A percentile compares a stretch with the other conserved stretches of the same genome.
Conservation (phyloP, 257 asterid species). For the Petrea volubilis region DNA sequence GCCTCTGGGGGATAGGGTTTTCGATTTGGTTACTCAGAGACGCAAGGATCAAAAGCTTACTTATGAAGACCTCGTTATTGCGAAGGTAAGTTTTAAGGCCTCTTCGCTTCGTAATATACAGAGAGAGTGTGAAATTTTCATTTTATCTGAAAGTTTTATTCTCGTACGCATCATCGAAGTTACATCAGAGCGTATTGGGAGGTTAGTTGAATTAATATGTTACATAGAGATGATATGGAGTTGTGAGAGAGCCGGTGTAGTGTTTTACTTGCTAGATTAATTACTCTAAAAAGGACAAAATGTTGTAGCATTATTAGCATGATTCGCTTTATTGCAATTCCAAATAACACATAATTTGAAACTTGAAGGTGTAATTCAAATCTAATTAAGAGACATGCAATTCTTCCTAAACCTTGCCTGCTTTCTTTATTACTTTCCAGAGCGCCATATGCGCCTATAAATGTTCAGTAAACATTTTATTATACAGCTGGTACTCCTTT, state of each 20-base stretch:
- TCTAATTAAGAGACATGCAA: no score
- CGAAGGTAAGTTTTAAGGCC: conserved; percentile 53
- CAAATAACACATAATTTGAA: neutral
- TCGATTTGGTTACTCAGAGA: conserved; percentile 71
- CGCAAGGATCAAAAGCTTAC: conserved; percentile 75
- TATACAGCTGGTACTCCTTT: neutral
- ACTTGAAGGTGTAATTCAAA: neutral
- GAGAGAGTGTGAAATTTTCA: neutral
- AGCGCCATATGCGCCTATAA: neutral
- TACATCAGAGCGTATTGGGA: neutral
- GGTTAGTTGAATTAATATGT: neutral
- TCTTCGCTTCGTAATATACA: neutral
- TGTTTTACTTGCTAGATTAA: neutral
- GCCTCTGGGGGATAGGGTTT: conserved; percentile 75
- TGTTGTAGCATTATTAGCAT: neutral
- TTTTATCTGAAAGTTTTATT: neutral
- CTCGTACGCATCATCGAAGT: neutral
- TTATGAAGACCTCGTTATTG: conserved; percentile 84
- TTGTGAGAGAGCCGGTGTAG: no score
- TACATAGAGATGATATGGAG: neutral
- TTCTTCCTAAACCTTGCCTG: neutral
- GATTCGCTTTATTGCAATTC: neutral
- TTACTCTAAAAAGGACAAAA: neutral
- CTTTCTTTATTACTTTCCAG: neutral
- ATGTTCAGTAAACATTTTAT: neutral